Base-by-base conservation (phyloP, 139 green algal genomes). In the Closterium sp. region DNA sequence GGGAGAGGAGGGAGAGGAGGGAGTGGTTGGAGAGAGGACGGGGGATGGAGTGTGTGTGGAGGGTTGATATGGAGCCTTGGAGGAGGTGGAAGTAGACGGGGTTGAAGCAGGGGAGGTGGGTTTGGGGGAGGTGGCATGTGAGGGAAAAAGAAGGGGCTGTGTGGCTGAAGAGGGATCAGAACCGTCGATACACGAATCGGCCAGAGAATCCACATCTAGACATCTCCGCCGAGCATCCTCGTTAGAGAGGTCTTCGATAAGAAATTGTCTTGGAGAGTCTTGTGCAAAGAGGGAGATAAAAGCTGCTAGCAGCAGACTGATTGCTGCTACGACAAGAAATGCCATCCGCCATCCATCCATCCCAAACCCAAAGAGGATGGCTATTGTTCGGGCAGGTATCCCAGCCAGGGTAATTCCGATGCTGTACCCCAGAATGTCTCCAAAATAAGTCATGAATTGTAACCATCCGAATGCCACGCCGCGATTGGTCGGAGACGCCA, bases 311-410 rank as follows among this genome's bases (percentile, higher is more conserved):
- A 88, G 30, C 8, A 86, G 31, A 21, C 88, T 94, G 34, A 94
- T 30, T 12, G n/a, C 23, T 7, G 92, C 92, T 34, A 94, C 89
- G 6, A 95, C 30, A 4, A 95, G 92, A 94, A 97, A 97, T 0
- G 95, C 93, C 84, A 97, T 92, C 84, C 96, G 94, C 96, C 96
- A 97, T 23, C 96, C 96, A 25, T 95, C 94, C 2, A 97, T 93
- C 28, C 92, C 95, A 21, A 81, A 32, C 1, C n/a, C 7, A 9
- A 28, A 3, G 16, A 34, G 4, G 16, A 16, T 0, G 12, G 16
- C 25, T 28, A 76, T 76, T 76, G 55, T 76, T 76, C 1, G 83
- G 83, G 83, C 30, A 32, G 30, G 83, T 32, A 33, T 31, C 12
- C 92, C 91, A 23, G 92, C 91, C 8, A 94, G 23, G 19, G 86